Evolutionary conservation across 176 grass and related monocot genomes (phyloP), one percentile per base, ranked within the genome.

Genomic region (Poa annua): DNA sequence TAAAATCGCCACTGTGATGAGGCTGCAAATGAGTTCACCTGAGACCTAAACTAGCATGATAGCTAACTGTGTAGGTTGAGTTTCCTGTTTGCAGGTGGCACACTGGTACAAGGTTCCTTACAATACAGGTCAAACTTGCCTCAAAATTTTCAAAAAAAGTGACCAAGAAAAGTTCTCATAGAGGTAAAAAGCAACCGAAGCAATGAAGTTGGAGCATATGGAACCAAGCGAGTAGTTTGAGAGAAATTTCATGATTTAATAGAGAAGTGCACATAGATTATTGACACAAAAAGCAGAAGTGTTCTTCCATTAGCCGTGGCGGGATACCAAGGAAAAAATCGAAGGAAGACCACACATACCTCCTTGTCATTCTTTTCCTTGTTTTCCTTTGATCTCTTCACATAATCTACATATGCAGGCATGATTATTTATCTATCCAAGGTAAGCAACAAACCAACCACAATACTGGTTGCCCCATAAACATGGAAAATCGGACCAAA

Each of bases 311-410:
- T 15, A 63, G 61, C 13, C 17, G 54, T 42, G 24, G 51, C 41
- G 24, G 22, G 11, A 34, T 55, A 35, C 19, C 53, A 39, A 41
- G 2, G 3, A 13, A 51, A 78, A 6, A 59, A 57, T 2, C 55
- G 17, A 86, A 25, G 29, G 32, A 75, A 77, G 2, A 3, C 19
- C 1, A 14, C n/a, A n/a, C 53, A 60, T 38, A 99, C 93, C 93
- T 99, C 91, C 79, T 92, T 99, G 66, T 93, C 93, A 56, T 93
- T 90, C 81, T 90, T 99, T 11, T 83, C 89, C 67, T 99, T 99
- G 91, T 96, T 96, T 71, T 93, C 85, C 76, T 93, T 87, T 8
- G 96, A 99, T 51, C 82, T 99, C 44, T 93, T 93, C 49, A 92
- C 78, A 70, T 96, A 92, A 53, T 96, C 96, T 90, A 33, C 19